Evolutionary conservation across 352 stramenopile genomes (phyloP).

Genomic region (Phytophthora aleatoria): DNA sequence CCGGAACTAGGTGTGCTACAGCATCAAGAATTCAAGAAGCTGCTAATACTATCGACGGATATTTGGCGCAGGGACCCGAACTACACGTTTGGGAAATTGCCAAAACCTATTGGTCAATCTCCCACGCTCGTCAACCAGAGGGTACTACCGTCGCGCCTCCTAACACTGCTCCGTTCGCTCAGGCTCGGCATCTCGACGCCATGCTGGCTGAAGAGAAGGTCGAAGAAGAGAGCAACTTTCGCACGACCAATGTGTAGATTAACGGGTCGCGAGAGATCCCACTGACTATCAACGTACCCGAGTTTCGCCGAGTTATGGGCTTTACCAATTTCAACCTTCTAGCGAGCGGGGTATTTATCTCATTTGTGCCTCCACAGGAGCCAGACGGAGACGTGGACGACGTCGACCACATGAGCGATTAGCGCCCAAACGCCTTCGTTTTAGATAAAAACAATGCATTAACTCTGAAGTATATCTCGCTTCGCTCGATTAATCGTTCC

Average conservation of each 20-base stretch:
- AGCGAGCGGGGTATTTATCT: neutral
- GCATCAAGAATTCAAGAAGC: neutral
- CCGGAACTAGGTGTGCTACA: neutral
- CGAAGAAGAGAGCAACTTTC: neutral
- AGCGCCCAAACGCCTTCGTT: too few relatives aligned
- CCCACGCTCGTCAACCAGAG: neutral
- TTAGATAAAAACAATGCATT: too few relatives aligned
- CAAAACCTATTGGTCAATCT: neutral
- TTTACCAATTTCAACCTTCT: neutral
- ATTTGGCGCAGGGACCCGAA: neutral
- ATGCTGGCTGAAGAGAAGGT: neutral
- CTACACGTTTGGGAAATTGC: neutral
- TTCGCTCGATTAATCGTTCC: too few relatives aligned
- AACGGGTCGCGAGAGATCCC: neutral
- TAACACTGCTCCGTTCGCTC: neutral
- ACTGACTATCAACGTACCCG: neutral
- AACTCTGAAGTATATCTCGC: too few relatives aligned
- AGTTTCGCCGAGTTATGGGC: neutral
- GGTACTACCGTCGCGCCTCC: neutral
- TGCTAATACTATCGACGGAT: neutral
- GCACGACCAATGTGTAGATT: neutral
- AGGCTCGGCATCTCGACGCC: neutral
- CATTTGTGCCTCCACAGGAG: too few relatives aligned
- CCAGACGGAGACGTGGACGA: too few relatives aligned
- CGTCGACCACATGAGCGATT: too few relatives aligned